Base-by-base conservation (phyloP, 2,329 filamentous ascomycete genomes). In the Blumeria hordei region DNA sequence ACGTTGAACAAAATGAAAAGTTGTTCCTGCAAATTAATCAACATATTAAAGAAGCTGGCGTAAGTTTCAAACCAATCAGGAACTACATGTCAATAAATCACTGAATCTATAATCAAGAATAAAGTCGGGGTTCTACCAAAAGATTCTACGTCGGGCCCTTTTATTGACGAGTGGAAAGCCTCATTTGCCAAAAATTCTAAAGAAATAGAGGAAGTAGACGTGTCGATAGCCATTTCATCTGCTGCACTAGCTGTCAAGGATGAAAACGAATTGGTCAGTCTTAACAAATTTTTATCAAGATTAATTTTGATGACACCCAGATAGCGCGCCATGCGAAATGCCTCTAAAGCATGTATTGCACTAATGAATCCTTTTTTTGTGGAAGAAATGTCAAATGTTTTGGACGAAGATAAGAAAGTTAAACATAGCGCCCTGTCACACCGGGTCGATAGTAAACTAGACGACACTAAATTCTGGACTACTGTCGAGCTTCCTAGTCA, bases 381-480 rank as follows among this genome's bases (percentile, higher is more conserved):
- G 60, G 92, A 98, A 65, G 88, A 95, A 67, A 96, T 98, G 88
- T 94, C 90, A 53, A 83, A 85, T 62, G 83, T 96, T 54, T 78
- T 98, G 57, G 92, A 98, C 65, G 83, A 88, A 61, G 93, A 96
- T 68, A 95, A 94, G 73, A 94, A 94, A 66, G 87, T 96, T 65
- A 92, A 88, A 59, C 92, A 98, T 69, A 85, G 82, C 60, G 75
- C 76, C 1, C 75, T 98, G 7, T 81, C 85, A n/a, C 80, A 86
- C 63, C 92, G 88, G 68, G 83, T 98, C 35, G 81, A 90, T 61
- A 78, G 80, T 64, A 95, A 95, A 70, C 81, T 98, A 56, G 90
- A 96, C 62, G 88, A 98, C 62, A 73, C 78, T 54, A 94, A 93
- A 64, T 98, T 94, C 66, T 98, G 94, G 78, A 85, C 88, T 65